These are phyloP conservation scores for Trichoderma oligosporum DNA, from an alignment of 2,329 filamentous ascomycete genomes.

Conservation along the genomic window DNA sequence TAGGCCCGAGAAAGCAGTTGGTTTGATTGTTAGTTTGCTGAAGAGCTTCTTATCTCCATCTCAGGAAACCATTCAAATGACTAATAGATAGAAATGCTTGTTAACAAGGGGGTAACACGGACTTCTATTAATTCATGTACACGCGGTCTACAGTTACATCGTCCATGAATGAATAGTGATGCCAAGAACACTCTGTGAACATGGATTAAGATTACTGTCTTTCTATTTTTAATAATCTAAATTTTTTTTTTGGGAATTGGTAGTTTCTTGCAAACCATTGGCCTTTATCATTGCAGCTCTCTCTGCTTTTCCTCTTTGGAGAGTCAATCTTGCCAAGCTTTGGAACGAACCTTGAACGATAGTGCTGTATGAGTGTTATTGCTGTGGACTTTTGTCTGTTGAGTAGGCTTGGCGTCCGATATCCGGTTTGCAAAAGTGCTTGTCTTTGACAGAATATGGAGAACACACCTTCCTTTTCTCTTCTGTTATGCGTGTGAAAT, in stretches of 20 bases:
- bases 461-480: slow-evolving; percentile 15
- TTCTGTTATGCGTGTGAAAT: background rate
- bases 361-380: too few relatives aligned
- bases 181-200: background rate
- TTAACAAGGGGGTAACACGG: background rate
- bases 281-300: background rate
- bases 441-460: background rate
- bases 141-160: background rate
- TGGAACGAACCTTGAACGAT: too few relatives aligned
- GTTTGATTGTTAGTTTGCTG: background rate
- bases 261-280: background rate
- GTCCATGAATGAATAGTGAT: background rate
- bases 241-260: background rate
- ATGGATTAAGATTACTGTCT: background rate
- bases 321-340: too few relatives aligned
- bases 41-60: background rate
- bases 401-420: slow-evolving; percentile 2
- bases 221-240: too few relatives aligned
- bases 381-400: background rate
- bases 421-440: slow-evolving; percentile 6
- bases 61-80: background rate
- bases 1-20: slow-evolving; percentile 17
- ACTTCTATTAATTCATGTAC: background rate
- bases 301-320: background rate
- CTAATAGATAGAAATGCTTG: background rate